A percentile compares a stretch with the other conserved stretches of the same genome.
Evolutionary conservation across 2,329 filamentous ascomycete genomes (phyloP).

Genomic region (Periconia macrospinosa): DNA sequence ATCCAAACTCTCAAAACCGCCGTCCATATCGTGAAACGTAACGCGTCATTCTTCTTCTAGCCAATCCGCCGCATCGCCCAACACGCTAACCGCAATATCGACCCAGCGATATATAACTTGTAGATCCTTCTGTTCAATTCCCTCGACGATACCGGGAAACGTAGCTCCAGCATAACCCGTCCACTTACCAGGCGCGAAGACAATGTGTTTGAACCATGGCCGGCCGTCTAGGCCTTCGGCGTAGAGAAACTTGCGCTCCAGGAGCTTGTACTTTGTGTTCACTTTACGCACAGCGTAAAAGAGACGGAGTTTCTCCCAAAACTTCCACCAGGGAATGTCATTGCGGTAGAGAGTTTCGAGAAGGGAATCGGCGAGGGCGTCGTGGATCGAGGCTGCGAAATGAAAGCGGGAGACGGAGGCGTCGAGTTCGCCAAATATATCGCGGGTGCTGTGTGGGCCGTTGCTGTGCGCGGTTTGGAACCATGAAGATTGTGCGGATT

Average conservation of each 20-base stretch:
- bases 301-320: slow-evolving; percentile 67
- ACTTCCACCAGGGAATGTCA: slow-evolving; percentile 76
- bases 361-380: slow-evolving; percentile 53
- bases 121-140: slow-evolving; percentile 55
- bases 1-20: too few species aligned
- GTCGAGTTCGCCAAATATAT: slow-evolving; percentile 52
- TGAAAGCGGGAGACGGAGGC: slow-evolving; percentile 53
- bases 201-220: slow-evolving; percentile 91
- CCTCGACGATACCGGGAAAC: slow-evolving; percentile 66
- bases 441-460: slow-evolving; percentile 5
- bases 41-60: slow-evolving; percentile 26
- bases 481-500: slow-evolving; percentile 23
- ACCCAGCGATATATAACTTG: slow-evolving; percentile 45
- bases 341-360: slow-evolving; percentile 51
- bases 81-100: slow-evolving; percentile 41
- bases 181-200: slow-evolving; percentile 90
- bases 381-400: slow-evolving; percentile 53
- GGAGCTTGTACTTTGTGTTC: slow-evolving; percentile 80
- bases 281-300: slow-evolving; percentile 64
- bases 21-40: too few species aligned
- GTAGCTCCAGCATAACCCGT: slow-evolving; percentile 82
- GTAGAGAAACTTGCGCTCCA: slow-evolving; percentile 82
- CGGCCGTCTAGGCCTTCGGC: slow-evolving; percentile 75
- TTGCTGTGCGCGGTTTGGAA: neutral
- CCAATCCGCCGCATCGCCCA: slow-evolving; percentile 39